phyloP scores from a whole-genome alignment of 1,284 basidiomycete species.

The Ustanciosporium gigantosporum region DNA sequence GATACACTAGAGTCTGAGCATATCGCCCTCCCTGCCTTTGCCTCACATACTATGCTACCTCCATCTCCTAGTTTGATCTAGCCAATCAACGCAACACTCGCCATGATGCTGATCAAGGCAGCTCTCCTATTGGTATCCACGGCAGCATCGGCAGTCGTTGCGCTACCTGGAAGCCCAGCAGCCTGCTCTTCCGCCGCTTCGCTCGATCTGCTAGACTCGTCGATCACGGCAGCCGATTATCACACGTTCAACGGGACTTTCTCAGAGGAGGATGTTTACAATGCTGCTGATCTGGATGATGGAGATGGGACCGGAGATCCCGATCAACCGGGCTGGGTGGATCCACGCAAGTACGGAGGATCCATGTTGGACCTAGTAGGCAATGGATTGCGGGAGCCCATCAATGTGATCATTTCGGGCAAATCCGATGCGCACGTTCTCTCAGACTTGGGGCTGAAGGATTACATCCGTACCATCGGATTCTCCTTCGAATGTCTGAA shows the following conservation, averaged over 20 bases:
- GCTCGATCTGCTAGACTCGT: slow-evolving; percentile 17
- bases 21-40: too few species aligned
- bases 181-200: neutral
- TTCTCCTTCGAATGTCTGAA: slow-evolving; percentile 83
- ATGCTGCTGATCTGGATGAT: slow-evolving; percentile 33
- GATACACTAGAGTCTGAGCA: too few species aligned
- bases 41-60: too few species aligned
- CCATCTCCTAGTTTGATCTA: too few species aligned
- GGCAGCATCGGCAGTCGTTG: too few species aligned
- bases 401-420: slow-evolving; percentile 84
- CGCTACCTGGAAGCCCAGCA: too few species aligned
- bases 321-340: slow-evolving; percentile 39
- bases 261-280: slow-evolving; percentile 26
- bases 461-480: slow-evolving; percentile 71
- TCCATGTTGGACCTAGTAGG: slow-evolving; percentile 61
- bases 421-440: slow-evolving; percentile 76
- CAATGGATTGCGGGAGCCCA: slow-evolving; percentile 84
- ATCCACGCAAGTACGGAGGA: slow-evolving; percentile 39
- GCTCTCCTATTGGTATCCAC: too few species aligned
- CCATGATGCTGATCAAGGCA: too few species aligned
- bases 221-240: slow-evolving; percentile 13
- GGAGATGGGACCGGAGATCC: slow-evolving; percentile 29
- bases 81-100: too few species aligned
- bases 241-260: slow-evolving; percentile 16
- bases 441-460: slow-evolving; percentile 73